phyloP scores from a whole-genome alignment of 2,329 filamentous ascomycete species.

The Beauveria pseudobassiana region DNA sequence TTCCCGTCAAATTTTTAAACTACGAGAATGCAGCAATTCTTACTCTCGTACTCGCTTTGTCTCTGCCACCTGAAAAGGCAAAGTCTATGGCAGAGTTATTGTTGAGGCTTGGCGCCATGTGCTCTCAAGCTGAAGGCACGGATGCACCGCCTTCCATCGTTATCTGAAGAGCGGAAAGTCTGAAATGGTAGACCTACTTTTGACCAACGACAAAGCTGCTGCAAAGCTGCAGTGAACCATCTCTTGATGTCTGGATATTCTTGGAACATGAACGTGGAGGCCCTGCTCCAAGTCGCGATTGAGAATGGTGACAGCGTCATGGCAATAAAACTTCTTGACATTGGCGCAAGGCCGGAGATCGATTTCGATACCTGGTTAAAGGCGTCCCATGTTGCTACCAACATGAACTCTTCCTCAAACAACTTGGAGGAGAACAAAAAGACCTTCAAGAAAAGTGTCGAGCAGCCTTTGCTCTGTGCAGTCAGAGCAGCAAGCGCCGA shows the following conservation, averaged over 20 bases:
- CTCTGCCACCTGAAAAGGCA: constrained; percentile 55
- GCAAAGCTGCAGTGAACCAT: constrained; percentile 59
- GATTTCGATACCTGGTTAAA: constrained; percentile 60
- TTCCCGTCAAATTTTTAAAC: constrained; percentile 61
- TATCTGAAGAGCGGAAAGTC: constrained; percentile 45
- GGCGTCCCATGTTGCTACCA: constrained; percentile 38
- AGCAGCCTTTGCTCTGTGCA: constrained; percentile 63
- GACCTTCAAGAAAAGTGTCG: constrained; percentile 37
- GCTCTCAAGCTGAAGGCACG: constrained; percentile 62
- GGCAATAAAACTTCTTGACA: constrained; percentile 53
- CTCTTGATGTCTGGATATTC: constrained; percentile 35
- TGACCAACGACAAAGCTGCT: constrained; percentile 51
- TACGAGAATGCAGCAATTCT: constrained; percentile 55
- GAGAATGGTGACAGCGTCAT: constrained; percentile 41
- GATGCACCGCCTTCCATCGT: constrained; percentile 59
- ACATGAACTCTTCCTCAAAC: constrained; percentile 23
- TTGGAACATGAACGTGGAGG: constrained; percentile 30
- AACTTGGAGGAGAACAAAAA: constrained; percentile 41
- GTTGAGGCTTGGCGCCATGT: constrained; percentile 63
- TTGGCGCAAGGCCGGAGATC: constrained; percentile 53
- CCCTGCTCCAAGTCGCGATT: constrained; percentile 54
- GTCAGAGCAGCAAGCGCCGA: constrained; percentile 33
- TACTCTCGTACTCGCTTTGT: constrained; percentile 59
- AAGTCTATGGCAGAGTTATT: constrained; percentile 58
- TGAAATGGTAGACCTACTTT: constrained; percentile 41